Conservation (phyloP, 2,329 filamentous ascomycete genomes). For the Fusarium odoratissimum region DNA sequence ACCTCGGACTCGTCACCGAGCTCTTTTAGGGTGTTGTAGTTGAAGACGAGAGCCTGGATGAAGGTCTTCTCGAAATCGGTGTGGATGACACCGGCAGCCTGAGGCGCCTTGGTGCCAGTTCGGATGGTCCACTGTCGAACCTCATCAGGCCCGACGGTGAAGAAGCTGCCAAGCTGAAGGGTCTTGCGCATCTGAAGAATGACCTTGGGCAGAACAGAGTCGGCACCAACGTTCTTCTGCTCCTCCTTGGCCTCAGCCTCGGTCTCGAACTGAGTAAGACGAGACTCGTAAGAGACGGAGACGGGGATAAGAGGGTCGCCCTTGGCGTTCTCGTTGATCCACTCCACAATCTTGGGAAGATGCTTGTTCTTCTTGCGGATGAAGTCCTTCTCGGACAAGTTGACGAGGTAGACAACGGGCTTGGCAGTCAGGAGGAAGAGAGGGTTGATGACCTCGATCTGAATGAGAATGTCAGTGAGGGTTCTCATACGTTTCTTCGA, state of each 20-base stretch:
- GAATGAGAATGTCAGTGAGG: conserved; percentile 40
- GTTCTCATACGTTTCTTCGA: conserved; percentile 4
- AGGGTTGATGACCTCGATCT: conserved; percentile 98
- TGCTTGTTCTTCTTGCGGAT: conserved; percentile 99
- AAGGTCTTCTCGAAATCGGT: conserved; percentile 99
- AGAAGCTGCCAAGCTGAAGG: conserved; percentile 92
- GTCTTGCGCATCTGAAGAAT: conserved; percentile 93
- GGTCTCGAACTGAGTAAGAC: conserved; percentile 81
- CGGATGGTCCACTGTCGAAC: conserved; percentile 98
- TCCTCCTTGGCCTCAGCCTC: conserved; percentile 85
- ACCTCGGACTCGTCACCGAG: conserved; percentile 88
- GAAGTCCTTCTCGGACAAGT: conserved; percentile 96
- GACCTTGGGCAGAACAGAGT: conserved; percentile 91
- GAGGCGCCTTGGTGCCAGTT: conserved; percentile 95
- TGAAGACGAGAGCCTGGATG: conserved; percentile 96
- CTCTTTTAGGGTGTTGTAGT: conserved; percentile 84
- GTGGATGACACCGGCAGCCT: conserved; percentile 97
- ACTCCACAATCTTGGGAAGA: conserved; percentile 90
- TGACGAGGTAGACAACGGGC: conserved; percentile 96
- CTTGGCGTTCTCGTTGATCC: conserved; percentile 90
- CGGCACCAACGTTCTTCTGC: conserved; percentile 86
- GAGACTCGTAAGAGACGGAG: conserved; percentile 93
- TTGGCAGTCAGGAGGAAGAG: conserved; percentile 95
- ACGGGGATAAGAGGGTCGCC: conserved; percentile 94
- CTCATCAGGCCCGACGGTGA: conserved; percentile 95